phyloP scores from a whole-genome alignment of 345 rosid genomes.

The Euclidium syriacum region DNA sequence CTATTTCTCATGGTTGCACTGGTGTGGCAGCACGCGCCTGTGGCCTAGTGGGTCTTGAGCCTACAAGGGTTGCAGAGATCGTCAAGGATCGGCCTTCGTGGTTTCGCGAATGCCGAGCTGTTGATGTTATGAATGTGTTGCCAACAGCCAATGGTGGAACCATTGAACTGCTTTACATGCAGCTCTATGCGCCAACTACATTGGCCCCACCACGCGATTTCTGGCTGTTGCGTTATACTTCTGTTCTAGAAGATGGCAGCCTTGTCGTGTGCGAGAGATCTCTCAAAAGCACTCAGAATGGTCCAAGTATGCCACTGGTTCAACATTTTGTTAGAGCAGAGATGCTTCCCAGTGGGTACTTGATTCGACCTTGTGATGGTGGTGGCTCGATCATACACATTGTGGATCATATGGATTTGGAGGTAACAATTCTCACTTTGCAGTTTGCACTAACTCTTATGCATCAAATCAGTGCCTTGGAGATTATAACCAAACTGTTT shows the following conservation, averaged over 20 bases:
- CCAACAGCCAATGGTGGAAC: slow-evolving; percentile 99
- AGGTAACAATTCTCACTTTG: slow-evolving; percentile 40
- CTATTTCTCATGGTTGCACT: slow-evolving; percentile 99
- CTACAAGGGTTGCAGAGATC: slow-evolving; percentile 99
- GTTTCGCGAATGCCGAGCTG: slow-evolving; percentile 99
- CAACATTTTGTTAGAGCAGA: slow-evolving; percentile 99
- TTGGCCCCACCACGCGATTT: slow-evolving; percentile 98
- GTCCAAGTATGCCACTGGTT: slow-evolving; percentile 94
- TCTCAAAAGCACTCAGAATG: slow-evolving; percentile 88
- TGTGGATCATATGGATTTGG: slow-evolving; percentile 97
- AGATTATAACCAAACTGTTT: background rate
- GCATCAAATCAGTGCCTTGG: background rate
- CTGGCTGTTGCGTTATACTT: slow-evolving; percentile 95
- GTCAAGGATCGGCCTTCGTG: slow-evolving; percentile 98
- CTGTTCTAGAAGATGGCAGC: slow-evolving; percentile 98
- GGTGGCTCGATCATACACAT: slow-evolving; percentile 96
- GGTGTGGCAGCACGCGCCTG: slow-evolving; percentile 99
- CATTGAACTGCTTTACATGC: slow-evolving; percentile 98
- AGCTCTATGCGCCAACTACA: slow-evolving; percentile 99
- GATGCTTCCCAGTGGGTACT: slow-evolving; percentile 96
- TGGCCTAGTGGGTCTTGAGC: slow-evolving; percentile 99
- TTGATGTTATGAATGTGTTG: slow-evolving; percentile 94
- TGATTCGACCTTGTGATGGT: slow-evolving; percentile 96
- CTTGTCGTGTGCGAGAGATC: slow-evolving; percentile 99
- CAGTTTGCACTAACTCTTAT: background rate